Percentiles rank a stretch among this genome's conserved stretches.
Conservation (phyloP, 129 eudicot genomes). For the Helianthus annuus region HanXRQr2.0-SUNRISE NC_035443.2:131408233-131408732, state of each 20-base stretch:
- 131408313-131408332: too few species aligned
- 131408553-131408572: conserved; percentile 10
- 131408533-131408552: conserved; percentile 1
- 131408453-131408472: background rate
- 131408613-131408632: conserved; percentile 31
- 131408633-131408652: conserved; percentile 24
- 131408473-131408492: conserved; percentile 20
- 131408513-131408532: conserved; percentile 6
- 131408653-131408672: conserved; percentile 29
- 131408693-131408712: background rate
- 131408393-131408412: too few species aligned
- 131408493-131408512: background rate
- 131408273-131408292: too few species aligned
- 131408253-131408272: too few species aligned
- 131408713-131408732: background rate
- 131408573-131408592: conserved; percentile 11
- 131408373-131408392: too few species aligned
- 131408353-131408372: too few species aligned
- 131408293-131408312: too few species aligned
- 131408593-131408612: conserved; percentile 36
- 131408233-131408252: too few species aligned
- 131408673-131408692: background rate
- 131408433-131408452: conserved; percentile 10
- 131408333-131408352: too few species aligned
- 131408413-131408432: background rate